Base-by-base conservation (phyloP, 2,329 filamentous ascomycete species). In the Talaromyces islandicus region DNA sequence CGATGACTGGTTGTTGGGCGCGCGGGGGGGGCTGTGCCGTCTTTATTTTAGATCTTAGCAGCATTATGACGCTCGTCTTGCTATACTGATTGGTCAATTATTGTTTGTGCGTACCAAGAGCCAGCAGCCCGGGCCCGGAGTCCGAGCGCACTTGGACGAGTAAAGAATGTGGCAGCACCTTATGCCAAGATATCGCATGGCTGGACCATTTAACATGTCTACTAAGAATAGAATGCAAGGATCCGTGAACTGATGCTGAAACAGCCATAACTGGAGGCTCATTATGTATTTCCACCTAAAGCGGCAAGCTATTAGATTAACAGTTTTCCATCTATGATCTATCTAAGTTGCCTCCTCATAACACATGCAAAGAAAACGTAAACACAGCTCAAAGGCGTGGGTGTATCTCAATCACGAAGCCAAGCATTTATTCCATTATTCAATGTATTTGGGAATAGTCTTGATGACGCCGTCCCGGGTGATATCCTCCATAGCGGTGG, bases 401-500 rank as follows among this genome's bases (percentile, higher is more conserved):
- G 24, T 9, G 48, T 29, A 52, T 6, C 5, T 52, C 17, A n/a
- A 17, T 25, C 24, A 29, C 25, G 14, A 29, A 52, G 25, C 25
- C 48, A 17, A 29, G 17, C 11, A 17, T 9, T 52, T 12, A 3
- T n/a, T n/a, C n/a, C n/a, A 60, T 68, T 62, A 73, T 53, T 77
- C 68, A 63, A 81, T 70, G 64, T 81, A 81, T 72, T 82, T 80
- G 63, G 78, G 75, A 57, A 83, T 69, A 1, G 80, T 81, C 58
- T 77, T 78, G 71, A 81, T 67, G 32, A 81, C 73, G 29, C 81
- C 81, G 52, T 82, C 79, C 65, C 73, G 70, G 59, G 70, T 65
- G 60, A 83, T 79, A 35, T 75, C 72, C 66, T 79, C 74, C 74
- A 83, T 76, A 1, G 79, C 79, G n/a, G 64, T 75, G 57, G 77